Base-by-base conservation (phyloP, 169 alveolate genomes). In the Eimeria brunetti region DNA sequence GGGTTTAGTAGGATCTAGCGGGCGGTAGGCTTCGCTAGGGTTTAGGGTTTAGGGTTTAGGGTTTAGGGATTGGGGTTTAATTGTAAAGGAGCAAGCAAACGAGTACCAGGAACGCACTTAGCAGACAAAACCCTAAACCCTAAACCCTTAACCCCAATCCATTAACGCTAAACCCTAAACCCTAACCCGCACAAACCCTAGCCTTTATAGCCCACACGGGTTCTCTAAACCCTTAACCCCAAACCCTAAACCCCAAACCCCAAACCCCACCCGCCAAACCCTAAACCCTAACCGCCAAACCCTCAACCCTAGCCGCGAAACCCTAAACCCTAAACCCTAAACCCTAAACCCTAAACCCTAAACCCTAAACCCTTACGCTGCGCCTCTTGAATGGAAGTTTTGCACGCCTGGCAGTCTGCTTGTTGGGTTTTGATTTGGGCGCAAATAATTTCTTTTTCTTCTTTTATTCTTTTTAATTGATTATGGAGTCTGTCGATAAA, bases 321-420 rank as follows among this genome's bases (percentile, higher is more conserved):
- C 14, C 44, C 41, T 27, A 64, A 27, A n/a, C 41, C 16, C 75
- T 64, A 7, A 64, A 64, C 36, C 1, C 41, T 64, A 64, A 64
- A 7, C 75, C 75, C 75, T 9, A 22, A 64, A 64, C 75, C 75
- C 75, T 64, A 24, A 41, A 27, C 16, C 75, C 41, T 2, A 60
- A n/a, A 20, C 60, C 60, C 30, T 7, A 14, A 18, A 60, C 20
- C 69, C 81, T 9, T 81, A 91, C 95, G 91, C 49, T 91, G 95
- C 27, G 99, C 98, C 81, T 98, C 99, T 75, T 96, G 97, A 49
- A 98, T 93, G 71, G 98, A 98, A 12, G 97, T 90, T 85, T 95
- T 90, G 71, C 99, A 99, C 76, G 98, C 97, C 78, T 98, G 98
- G 4, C 98, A 97, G 92, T 98, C 99, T 46, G 97, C 98, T 80